Evolutionary conservation across 2,329 filamentous ascomycete species (phyloP), one percentile per base, ranked within the genome.

Genomic region (Fusarium euwallaceae): DNA sequence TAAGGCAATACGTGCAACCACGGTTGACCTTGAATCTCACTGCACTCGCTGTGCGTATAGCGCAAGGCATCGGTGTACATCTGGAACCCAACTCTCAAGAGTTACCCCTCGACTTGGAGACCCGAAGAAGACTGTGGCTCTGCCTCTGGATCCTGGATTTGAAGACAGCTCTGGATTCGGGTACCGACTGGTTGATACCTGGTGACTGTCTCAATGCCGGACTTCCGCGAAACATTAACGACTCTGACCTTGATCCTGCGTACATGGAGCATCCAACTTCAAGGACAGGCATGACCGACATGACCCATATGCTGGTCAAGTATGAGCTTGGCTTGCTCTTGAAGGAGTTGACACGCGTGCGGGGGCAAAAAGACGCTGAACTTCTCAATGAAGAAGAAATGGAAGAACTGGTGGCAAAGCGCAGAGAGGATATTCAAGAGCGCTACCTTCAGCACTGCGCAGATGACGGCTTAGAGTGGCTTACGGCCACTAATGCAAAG

Each of bases 281-380:
- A n/a, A 70, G 51, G 41, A 67, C 43, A 11, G 64, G 64, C 64
- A 62, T 70, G 67, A 70, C 64, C n/a, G 67, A 70, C 17, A 70
- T 70, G 67, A 37, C 67, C 9, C 67, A 60, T 4, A 62, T 27
- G 14, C 53, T 70, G 5, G 53, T 67, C 34, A 67, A 70, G 59
- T 67, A 70, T 24, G 59, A 70, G 59, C 45, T 64, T 51, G 53
- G 67, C 4, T 20, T 63, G 16, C 36, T 70, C 3, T 55, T 64
- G 43, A 70, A 70, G 32, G 55, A 34, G 32, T 16, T 63, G 14
- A 51, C 17, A 4, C 39, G 24, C 6, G 51, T 14, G 6, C 22
- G 24, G 10, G 29, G 32, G 20, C 45, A 36, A 14, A 39, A 53
- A 16, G 32, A 36, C 27, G 24, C 27, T 16, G 6, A 16, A 39